Conservation (phyloP, 169 alveolate species). For the Besnoitia besnoiti region DNA sequence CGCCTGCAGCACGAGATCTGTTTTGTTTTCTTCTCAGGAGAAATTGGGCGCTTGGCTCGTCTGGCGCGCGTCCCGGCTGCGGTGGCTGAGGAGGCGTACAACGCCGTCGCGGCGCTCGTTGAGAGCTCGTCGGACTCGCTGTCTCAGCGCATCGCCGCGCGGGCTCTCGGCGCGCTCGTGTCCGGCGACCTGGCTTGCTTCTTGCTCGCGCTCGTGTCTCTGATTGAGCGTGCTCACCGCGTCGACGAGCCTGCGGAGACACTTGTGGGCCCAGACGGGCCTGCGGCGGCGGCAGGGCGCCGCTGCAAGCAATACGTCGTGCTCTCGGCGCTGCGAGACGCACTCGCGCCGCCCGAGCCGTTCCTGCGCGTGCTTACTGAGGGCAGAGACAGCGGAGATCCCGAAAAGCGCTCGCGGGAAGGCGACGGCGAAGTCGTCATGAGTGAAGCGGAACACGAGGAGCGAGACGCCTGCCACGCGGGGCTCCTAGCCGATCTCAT, state of each 20-base stretch:
- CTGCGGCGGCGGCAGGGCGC: not conserved
- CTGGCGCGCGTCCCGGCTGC: not conserved
- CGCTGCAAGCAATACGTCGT: no score
- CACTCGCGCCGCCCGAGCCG: no score
- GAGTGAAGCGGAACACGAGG: no score
- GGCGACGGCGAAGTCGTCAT: no score
- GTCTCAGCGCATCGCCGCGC: not conserved
- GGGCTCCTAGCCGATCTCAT: no score
- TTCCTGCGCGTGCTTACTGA: no score
- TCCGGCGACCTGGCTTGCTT: not conserved
- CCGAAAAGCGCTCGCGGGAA: no score
- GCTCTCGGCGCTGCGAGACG: no score
- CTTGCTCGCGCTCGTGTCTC: not conserved
- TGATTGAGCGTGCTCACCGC: not conserved
- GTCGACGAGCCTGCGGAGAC: not conserved
- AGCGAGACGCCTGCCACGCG: no score
- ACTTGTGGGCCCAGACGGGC: not conserved
- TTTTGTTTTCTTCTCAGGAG: not conserved
- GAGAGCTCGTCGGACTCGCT: not conserved
- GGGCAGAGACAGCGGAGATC: no score
- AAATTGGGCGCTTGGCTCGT: not conserved
- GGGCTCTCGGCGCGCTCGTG: not conserved
- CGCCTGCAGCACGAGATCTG: no score
- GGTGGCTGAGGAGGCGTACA: not conserved
- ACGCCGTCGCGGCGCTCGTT: not conserved